These are phyloP conservation scores for Puccinia coronata DNA, from an alignment of 1,284 basidiomycete species.

Conservation along the genomic window DNA sequence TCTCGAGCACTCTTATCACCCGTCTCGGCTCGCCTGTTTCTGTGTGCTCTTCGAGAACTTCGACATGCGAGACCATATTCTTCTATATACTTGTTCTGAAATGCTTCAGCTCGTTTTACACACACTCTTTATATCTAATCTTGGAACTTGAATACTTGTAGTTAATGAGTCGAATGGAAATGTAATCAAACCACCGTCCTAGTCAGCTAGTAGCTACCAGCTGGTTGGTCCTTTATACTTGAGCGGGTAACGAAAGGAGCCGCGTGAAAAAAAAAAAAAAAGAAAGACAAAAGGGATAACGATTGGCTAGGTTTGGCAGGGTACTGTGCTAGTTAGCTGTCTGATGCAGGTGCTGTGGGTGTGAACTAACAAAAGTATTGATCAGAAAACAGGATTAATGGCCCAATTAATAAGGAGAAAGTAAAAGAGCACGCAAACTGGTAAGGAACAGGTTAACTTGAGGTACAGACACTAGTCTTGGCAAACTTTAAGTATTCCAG, in stretches of 20 bases:
- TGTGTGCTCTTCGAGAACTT: not conserved
- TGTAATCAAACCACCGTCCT: too few species aligned
- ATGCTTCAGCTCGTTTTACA: not conserved
- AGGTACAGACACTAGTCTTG: not conserved
- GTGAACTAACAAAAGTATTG: too few species aligned
- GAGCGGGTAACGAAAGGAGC: not conserved
- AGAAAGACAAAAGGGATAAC: not conserved
- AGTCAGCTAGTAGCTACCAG: too few species aligned
- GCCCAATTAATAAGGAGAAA: too few species aligned
- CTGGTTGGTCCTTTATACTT: not conserved
- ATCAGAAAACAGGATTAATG: too few species aligned
- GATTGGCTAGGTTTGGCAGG: not conserved
- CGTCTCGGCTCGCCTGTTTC: not conserved
- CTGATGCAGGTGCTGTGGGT: not conserved
- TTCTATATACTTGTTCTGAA: not conserved
- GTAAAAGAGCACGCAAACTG: too few species aligned
- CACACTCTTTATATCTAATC: too few species aligned
- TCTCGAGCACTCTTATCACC: not conserved
- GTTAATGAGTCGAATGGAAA: too few species aligned
- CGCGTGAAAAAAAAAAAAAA: not conserved
- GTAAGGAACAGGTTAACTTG: too few species aligned
- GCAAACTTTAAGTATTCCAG: not conserved
- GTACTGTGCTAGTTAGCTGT: not conserved
- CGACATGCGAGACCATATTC: conserved; percentile 13
- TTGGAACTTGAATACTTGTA: too few species aligned